Conservation (phyloP, 257 asterid species). For the Solanum dulcamara region DNA sequence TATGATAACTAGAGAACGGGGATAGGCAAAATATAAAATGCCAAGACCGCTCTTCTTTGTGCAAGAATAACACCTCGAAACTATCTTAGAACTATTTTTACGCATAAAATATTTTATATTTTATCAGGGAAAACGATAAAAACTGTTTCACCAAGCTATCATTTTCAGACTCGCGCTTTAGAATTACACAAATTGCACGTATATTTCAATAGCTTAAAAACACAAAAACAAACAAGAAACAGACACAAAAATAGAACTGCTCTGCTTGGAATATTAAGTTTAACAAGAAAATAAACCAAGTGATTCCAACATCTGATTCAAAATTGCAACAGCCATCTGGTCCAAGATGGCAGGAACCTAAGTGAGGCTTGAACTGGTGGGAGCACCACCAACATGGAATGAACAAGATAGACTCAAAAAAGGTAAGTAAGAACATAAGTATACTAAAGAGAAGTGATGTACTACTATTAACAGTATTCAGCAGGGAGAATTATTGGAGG, state of each 20-base stretch:
- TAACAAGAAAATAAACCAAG: not conserved
- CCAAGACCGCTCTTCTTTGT: no score
- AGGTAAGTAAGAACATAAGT: not conserved
- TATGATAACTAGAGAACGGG: not conserved
- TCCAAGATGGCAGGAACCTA: not conserved
- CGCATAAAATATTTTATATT: not conserved
- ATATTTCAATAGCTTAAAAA: not conserved
- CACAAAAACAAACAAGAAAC: not conserved
- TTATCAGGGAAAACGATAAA: not conserved
- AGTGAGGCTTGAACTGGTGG: slow-evolving; percentile 25
- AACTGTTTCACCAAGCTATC: not conserved
- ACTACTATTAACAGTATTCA: slow-evolving; percentile 16
- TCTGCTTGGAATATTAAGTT: not conserved
- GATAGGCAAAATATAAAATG: not conserved
- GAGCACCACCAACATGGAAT: slow-evolving; percentile 14
- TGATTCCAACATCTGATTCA: not conserved
- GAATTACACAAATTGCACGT: not conserved
- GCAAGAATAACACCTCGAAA: not conserved
- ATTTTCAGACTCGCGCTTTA: not conserved
- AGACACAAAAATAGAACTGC: not conserved
- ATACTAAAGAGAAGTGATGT: slow-evolving; percentile 15
- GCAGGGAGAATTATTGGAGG: slow-evolving; percentile 41
- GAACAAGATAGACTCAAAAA: not conserved
- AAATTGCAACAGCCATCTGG: not conserved
- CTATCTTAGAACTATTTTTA: not conserved